Evolutionary conservation across 2,329 filamentous ascomycete genomes (phyloP), one percentile per base, ranked within the genome.

Genomic region (Neocatenulostroma microsporum): DNA sequence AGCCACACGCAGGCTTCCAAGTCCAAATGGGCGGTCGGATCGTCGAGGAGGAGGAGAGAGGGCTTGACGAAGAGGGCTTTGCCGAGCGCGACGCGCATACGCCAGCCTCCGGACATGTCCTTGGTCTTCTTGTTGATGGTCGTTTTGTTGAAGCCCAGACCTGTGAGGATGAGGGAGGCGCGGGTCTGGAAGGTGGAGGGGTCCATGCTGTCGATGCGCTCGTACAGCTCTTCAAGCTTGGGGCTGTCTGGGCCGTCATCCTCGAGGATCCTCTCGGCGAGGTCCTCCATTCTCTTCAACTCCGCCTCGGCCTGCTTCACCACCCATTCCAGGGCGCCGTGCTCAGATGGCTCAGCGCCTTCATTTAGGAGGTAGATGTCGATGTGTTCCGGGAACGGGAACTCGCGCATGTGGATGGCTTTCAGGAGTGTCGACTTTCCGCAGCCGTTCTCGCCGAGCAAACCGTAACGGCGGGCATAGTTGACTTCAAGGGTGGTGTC

Each of bases 61-160:
- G 93, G 91, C 76, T 93, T 94, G 69, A 98, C 89, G 72, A 98
- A 98, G 36, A 98, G 81, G 40, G 91, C 91, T 74, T 96, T 95
- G 62, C 76, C 91, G 44, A 98, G 80, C 40, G 91, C 91, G 41
- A 98, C 91, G 76, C 93, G 86, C 91, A 98, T 98, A 74, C 89
- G 81, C 91, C 91, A 98, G 55, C 91, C 91, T 85, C 91, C 91
- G 50, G 91, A 98, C 93, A 98, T 98, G 65, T 98, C 93, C 78
- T 96, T 98, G 56, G 93, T 98, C 80, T 93, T 95, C 78, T 98
- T 98, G 67, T 93, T 73, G 61, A 98, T 96, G 39, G 93, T 98
- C 53, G 68, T 69, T 74, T 96, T 96, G 80, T 98, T 94, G 79
- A 98, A 98, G 50, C 91, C 91, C 41, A 98, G 83, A 87, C 91